Percentiles rank a stretch among this genome's conserved stretches.
Evolutionary conservation across 2,329 filamentous ascomycete genomes (phyloP).

Genomic region (Ascochyta pisi): DNA sequence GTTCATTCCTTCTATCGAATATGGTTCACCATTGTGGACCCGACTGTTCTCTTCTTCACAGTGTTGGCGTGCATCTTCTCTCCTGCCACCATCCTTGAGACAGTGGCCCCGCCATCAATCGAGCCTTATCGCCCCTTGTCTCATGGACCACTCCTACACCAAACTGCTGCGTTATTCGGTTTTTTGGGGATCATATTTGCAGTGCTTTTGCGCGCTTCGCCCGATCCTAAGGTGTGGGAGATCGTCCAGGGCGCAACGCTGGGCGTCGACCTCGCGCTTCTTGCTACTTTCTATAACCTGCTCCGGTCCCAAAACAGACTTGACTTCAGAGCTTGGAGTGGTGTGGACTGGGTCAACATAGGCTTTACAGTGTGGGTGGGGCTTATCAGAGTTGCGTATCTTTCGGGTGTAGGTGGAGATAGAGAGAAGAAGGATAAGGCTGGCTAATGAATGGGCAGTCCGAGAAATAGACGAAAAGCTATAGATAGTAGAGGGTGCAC

Average conservation of each 20-base stretch:
- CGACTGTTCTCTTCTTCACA: conserved; percentile 17
- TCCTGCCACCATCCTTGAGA: conserved; percentile 5
- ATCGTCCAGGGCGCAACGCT: conserved; percentile 18
- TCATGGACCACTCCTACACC: conserved; percentile 13
- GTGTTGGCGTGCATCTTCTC: conserved; percentile 14
- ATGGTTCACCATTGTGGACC: conserved; percentile 24
- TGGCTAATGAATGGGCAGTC: background rate
- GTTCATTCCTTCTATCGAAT: conserved; percentile 18
- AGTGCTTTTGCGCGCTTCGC: conserved; percentile 12
- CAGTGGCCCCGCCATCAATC: conserved; percentile 5
- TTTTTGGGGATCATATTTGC: conserved; percentile 17
- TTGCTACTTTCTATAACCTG: conserved; percentile 2
- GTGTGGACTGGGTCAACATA: conserved; percentile 17
- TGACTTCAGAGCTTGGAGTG: background rate
- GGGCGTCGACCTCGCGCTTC: conserved; percentile 11
- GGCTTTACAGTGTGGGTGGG: conserved; percentile 18
- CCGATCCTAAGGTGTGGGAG: conserved; percentile 18
- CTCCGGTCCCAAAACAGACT: conserved; percentile 3
- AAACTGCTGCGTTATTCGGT: conserved; percentile 11
- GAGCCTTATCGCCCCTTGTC: conserved; percentile 1
- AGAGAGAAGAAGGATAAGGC: background rate
- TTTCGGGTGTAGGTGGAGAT: conserved; percentile 10
- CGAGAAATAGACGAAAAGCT: background rate
- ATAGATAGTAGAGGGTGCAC: too few species aligned
- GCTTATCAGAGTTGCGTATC: conserved; percentile 9